Evolutionary conservation across 2,329 filamentous ascomycete species (phyloP).

Genomic region (Botryotinia globosa): DNA sequence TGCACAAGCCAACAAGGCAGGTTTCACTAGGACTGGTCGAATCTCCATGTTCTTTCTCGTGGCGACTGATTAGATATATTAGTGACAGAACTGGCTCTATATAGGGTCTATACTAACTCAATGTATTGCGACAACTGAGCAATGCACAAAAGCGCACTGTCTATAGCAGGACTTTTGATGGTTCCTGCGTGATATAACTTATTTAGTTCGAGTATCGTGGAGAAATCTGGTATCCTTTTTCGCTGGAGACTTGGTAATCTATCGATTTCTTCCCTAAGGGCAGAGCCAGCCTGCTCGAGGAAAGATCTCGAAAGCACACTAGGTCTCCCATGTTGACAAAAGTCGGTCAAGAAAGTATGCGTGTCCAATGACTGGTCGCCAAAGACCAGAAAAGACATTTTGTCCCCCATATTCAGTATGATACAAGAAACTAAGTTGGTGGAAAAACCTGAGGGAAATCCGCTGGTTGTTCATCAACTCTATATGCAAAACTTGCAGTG

Average conservation of each 20-base stretch:
- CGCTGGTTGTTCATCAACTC: slow-evolving; percentile 18
- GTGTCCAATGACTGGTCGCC: slow-evolving; percentile 70
- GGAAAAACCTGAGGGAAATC: neutral
- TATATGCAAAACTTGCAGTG: slow-evolving; percentile 12
- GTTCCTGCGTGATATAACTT: slow-evolving; percentile 59
- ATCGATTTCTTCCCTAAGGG: slow-evolving; percentile 59
- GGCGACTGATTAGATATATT: slow-evolving; percentile 4
- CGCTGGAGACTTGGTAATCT: slow-evolving; percentile 55
- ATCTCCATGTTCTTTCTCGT: slow-evolving; percentile 20
- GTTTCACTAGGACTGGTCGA: slow-evolving; percentile 10
- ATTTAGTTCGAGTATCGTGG: slow-evolving; percentile 61
- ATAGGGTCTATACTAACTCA: slow-evolving; percentile 48
- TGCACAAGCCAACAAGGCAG: slow-evolving; percentile 21
- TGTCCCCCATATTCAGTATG: slow-evolving; percentile 27
- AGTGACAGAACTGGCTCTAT: neutral
- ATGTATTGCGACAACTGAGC: slow-evolving; percentile 68
- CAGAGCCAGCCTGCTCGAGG: slow-evolving; percentile 55
- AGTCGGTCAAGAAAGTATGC: slow-evolving; percentile 58
- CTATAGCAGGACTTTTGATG: slow-evolving; percentile 58
- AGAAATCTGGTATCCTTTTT: slow-evolving; percentile 58
- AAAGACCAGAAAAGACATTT: slow-evolving; percentile 60
- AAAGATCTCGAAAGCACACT: slow-evolving; percentile 59
- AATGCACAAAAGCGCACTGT: slow-evolving; percentile 62
- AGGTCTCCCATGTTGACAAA: slow-evolving; percentile 46
- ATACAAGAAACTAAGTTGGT: slow-evolving; percentile 16